phyloP scores from a whole-genome alignment of 139 green algal species.

The Eudorina sp. region DNA sequence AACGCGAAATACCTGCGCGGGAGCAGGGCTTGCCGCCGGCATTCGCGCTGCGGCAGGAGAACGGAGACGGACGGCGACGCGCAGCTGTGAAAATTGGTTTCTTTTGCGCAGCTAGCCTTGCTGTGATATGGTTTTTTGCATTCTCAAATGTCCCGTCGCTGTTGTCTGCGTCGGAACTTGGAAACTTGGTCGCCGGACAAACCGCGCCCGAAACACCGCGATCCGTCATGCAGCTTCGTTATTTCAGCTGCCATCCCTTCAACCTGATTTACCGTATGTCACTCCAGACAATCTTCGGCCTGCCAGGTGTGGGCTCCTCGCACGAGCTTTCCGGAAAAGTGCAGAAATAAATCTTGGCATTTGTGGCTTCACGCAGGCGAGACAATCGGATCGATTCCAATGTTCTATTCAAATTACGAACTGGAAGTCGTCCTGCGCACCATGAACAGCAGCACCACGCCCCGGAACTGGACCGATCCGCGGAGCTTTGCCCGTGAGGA shows the following conservation, averaged over 20 bases:
- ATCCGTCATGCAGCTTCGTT: constrained; percentile 6
- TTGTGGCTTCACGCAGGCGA: constrained; percentile 2
- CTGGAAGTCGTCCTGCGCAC: constrained; percentile 29
- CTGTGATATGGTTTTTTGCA: neutral
- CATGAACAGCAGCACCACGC: neutral
- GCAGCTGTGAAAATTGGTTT: neutral
- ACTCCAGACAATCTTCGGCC: neutral
- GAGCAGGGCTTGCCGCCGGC: no score
- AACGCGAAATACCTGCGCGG: no score
- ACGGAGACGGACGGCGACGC: no score
- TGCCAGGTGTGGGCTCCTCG: constrained; percentile 14
- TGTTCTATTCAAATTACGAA: constrained; percentile 16
- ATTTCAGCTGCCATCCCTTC: constrained; percentile 12
- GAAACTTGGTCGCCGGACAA: neutral
- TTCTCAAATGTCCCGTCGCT: neutral
- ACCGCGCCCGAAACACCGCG: neutral
- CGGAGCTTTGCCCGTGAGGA: neutral
- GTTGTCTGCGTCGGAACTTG: neutral
- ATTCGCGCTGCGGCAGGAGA: no score
- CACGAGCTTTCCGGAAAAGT: no score
- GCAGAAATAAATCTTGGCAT: no score
- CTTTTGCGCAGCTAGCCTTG: neutral
- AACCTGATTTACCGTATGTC: constrained; percentile 11
- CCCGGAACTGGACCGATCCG: neutral
- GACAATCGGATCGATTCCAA: neutral